phyloP scores from a whole-genome alignment of 2,329 filamentous ascomycete species.

The Cladophialophora bantiana region DNA sequence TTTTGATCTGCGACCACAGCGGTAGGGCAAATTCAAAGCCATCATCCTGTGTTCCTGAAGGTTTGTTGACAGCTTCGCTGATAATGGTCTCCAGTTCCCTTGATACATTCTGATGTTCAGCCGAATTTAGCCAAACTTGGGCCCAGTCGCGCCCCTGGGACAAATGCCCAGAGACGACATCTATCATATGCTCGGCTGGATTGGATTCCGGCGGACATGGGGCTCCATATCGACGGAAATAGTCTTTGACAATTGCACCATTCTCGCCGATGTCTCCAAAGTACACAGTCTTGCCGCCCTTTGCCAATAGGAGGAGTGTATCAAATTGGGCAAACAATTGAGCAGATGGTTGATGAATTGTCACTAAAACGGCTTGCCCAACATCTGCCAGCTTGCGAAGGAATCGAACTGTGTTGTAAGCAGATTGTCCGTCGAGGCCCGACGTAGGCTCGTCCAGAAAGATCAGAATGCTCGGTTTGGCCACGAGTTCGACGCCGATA shows the following conservation, averaged over 20 bases:
- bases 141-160: conserved; percentile 70
- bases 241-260: conserved; percentile 67
- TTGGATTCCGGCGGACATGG: conserved; percentile 58
- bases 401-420: conserved; percentile 71
- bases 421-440: conserved; percentile 71
- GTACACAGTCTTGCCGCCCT: conserved; percentile 73
- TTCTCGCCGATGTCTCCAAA: conserved; percentile 74
- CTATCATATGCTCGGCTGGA: conserved; percentile 37
- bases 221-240: conserved; percentile 70
- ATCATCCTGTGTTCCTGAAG: conserved; percentile 52
- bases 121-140: conserved; percentile 71
- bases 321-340: conserved; percentile 74
- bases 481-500: conserved; percentile 74
- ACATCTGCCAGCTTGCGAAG: conserved; percentile 69
- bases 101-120: conserved; percentile 63
- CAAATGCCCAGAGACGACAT: conserved; percentile 55
- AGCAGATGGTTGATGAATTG: conserved; percentile 73
- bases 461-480: conserved; percentile 69
- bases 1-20: conserved; percentile 66
- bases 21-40: conserved; percentile 71
- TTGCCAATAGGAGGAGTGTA: conserved; percentile 70
- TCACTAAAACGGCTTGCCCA: conserved; percentile 73
- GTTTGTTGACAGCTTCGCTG: conserved; percentile 50
- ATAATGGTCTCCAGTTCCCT: conserved; percentile 71
- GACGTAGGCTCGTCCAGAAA: conserved; percentile 76